These are phyloP conservation scores for Phytopythium vexans DNA, from an alignment of 352 stramenopile species.

Conservation along the genomic window DNA sequence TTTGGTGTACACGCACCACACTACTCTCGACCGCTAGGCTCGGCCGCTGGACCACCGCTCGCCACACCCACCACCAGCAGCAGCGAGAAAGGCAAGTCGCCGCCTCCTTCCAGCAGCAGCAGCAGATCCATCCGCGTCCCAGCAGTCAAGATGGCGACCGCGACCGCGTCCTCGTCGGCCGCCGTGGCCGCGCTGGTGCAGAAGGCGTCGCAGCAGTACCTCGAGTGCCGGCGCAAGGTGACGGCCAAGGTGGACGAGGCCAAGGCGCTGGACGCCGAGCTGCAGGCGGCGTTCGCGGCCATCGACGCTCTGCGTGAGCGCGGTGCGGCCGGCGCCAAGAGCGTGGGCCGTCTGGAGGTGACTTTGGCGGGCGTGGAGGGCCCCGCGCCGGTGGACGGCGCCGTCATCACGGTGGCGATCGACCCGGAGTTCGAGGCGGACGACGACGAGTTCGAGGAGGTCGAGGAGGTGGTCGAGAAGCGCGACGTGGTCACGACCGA, in stretches of 20 bases:
- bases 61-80: too few relatives aligned
- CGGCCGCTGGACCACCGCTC: too few relatives aligned
- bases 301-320: slow-evolving; percentile 56
- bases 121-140: too few relatives aligned
- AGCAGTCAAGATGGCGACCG: slow-evolving; percentile 35
- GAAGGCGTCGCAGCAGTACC: slow-evolving; percentile 77
- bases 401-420: slow-evolving; percentile 62
- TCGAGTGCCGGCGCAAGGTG: slow-evolving; percentile 75
- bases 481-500: slow-evolving; percentile 50
- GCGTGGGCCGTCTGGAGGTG: slow-evolving; percentile 68
- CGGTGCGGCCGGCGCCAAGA: slow-evolving; percentile 40
- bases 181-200: slow-evolving; percentile 65
- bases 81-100: too few relatives aligned
- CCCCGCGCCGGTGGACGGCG: slow-evolving; percentile 43
- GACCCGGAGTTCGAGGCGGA: slow-evolving; percentile 78
- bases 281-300: slow-evolving; percentile 65
- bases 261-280: slow-evolving; percentile 69
- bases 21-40: too few relatives aligned
- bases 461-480: slow-evolving; percentile 57
- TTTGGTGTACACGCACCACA: too few relatives aligned
- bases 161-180: slow-evolving; percentile 32
- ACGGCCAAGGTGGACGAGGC: slow-evolving; percentile 79
- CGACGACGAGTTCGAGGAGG: slow-evolving; percentile 38
- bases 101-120: too few relatives aligned
- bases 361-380: slow-evolving; percentile 55